Conservation (phyloP, 83 land plant species). For the Larix sibirica region DNA sequence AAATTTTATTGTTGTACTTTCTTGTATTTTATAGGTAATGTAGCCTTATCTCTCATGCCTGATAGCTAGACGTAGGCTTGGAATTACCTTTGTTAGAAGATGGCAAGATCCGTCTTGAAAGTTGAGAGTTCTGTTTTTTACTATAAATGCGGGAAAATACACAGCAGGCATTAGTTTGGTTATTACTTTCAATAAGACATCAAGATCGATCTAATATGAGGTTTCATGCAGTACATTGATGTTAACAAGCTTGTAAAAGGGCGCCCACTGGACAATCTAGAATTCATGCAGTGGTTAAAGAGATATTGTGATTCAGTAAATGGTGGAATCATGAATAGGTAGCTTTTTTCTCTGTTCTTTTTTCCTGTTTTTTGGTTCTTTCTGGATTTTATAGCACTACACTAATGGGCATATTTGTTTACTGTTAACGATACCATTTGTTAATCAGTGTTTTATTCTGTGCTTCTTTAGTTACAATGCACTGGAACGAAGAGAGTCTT, state of each 20-base stretch:
- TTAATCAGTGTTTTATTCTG: not conserved
- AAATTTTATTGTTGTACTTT: too few relatives aligned
- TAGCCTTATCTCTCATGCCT: too few relatives aligned
- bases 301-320: slow-evolving; percentile 80
- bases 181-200: too few relatives aligned
- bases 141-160: too few relatives aligned
- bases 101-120: too few relatives aligned
- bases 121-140: too few relatives aligned
- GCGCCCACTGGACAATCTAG: slow-evolving; percentile 84
- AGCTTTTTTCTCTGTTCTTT: slow-evolving; percentile 9
- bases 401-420: not conserved
- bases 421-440: not conserved
- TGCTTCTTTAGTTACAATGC: slow-evolving; percentile 71
- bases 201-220: too few relatives aligned
- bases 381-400: not conserved
- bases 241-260: slow-evolving; percentile 86
- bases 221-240: slow-evolving; percentile 62
- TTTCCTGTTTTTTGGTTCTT: not conserved
- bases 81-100: too few relatives aligned
- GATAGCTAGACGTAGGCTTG: too few relatives aligned
- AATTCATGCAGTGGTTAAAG: slow-evolving; percentile 93
- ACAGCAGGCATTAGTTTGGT: too few relatives aligned
- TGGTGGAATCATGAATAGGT: slow-evolving; percentile 47
- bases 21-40: too few relatives aligned
- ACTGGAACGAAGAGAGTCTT: slow-evolving; percentile 75